These are phyloP conservation scores for Sclerotinia trifoliorum DNA, from an alignment of 2,329 filamentous ascomycete species.

Conservation along the genomic window DNA sequence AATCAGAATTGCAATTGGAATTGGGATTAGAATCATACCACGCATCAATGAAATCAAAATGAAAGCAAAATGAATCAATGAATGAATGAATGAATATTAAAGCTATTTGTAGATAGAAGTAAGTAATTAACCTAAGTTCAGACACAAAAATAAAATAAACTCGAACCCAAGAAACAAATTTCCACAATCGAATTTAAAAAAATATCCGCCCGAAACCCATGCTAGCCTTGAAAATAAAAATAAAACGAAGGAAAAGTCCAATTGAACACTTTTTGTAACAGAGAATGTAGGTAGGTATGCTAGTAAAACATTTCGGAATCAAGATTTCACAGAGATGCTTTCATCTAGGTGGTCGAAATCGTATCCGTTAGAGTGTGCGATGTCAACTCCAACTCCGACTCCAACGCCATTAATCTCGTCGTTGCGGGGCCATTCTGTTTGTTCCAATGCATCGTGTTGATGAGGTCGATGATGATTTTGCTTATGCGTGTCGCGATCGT, in stretches of 20 bases:
- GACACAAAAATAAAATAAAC: neutral
- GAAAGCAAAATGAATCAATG: constrained; percentile 1
- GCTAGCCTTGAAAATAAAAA: neutral
- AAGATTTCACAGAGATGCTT: constrained; percentile 19
- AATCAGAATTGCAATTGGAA: too few relatives aligned
- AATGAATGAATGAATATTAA: constrained; percentile 18
- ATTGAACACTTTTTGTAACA: constrained; percentile 8
- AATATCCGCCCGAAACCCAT: neutral
- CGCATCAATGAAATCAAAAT: constrained; percentile 2
- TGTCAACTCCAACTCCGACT: neutral
- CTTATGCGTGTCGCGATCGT: neutral
- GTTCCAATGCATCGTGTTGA: neutral
- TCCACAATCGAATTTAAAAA: neutral
- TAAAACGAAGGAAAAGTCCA: neutral
- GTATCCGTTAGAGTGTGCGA: neutral
- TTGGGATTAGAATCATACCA: neutral
- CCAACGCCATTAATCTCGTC: neutral
- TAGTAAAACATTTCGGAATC: neutral
- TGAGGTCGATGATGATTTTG: neutral
- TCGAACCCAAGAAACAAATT: constrained; percentile 10
- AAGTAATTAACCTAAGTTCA: neutral
- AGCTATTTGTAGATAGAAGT: constrained; percentile 21
- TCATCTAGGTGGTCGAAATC: constrained; percentile 20
- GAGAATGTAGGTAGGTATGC: neutral
- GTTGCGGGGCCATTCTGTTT: neutral